These are phyloP conservation scores for Ganoderma multipileum DNA, from an alignment of 1,284 basidiomycete genomes.

Conservation along the genomic window DNA sequence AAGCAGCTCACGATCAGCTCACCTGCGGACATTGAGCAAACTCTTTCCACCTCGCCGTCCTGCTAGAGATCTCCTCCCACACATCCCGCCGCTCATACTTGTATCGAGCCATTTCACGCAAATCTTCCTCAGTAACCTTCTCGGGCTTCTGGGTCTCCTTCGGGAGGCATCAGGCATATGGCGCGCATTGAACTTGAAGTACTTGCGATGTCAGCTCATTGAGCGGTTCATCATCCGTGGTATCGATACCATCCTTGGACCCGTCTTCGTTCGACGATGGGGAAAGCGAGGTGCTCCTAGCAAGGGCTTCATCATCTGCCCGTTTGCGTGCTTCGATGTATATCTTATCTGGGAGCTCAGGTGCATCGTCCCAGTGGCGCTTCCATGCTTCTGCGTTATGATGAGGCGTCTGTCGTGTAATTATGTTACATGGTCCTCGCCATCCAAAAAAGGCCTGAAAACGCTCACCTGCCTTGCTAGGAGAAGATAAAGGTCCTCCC, in stretches of 20 bases:
- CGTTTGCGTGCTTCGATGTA: conserved; percentile 4
- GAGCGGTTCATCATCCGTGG: not conserved
- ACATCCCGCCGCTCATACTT: not conserved
- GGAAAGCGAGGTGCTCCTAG: not conserved
- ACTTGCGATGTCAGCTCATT: not conserved
- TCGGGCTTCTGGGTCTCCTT: not conserved
- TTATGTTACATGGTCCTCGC: not conserved
- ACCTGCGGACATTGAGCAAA: not conserved
- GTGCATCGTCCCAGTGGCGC: conserved; percentile 7
- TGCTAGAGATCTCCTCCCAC: not conserved
- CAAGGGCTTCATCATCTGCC: not conserved
- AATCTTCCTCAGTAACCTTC: conserved; percentile 3
- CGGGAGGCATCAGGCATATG: not conserved
- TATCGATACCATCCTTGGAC: not conserved
- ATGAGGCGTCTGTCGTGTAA: conserved; percentile 7
- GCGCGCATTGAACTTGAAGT: too few species aligned
- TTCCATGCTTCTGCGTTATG: conserved; percentile 13
- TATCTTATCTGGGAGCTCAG: conserved; percentile 10
- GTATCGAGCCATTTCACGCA: conserved; percentile 15
- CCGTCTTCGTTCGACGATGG: not conserved
- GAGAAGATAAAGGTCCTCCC: not conserved
- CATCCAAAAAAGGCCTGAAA: too few species aligned
- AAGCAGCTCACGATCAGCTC: not conserved
- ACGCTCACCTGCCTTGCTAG: conserved; percentile 7
- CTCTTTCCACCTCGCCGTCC: not conserved